Evolutionary conservation across 75 land plant species (phyloP).

Genomic region (Ceratopteris richardii): DNA sequence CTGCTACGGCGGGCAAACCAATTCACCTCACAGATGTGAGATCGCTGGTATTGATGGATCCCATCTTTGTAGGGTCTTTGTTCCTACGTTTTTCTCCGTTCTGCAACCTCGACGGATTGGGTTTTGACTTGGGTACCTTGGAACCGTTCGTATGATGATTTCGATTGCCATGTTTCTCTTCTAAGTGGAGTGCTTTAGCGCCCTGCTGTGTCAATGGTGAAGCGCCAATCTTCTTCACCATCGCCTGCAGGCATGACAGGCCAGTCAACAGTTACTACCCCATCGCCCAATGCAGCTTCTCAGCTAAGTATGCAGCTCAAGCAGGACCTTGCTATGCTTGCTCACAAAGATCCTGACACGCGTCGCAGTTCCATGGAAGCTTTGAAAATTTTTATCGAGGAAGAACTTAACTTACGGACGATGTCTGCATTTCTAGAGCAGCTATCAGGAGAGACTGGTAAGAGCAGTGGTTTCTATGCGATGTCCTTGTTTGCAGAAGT

Average conservation of each 20-base stretch:
- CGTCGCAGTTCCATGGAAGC: slow-evolving; percentile 52
- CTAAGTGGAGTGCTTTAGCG: too few species aligned
- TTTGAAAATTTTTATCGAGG: slow-evolving; percentile 43
- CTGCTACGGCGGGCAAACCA: too few species aligned
- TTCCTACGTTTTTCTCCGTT: too few species aligned
- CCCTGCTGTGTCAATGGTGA: too few species aligned
- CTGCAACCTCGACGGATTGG: too few species aligned
- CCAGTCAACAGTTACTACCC: background rate
- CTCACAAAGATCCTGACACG: slow-evolving; percentile 52
- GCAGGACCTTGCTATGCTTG: slow-evolving; percentile 44
- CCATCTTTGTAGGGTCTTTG: too few species aligned
- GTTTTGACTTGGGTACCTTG: too few species aligned
- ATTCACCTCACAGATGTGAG: too few species aligned
- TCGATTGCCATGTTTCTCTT: too few species aligned
- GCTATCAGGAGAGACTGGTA: slow-evolving; percentile 49
- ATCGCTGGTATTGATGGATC: too few species aligned
- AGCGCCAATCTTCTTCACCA: background rate
- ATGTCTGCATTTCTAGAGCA: slow-evolving; percentile 51
- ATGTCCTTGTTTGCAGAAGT: slow-evolving; percentile 79
- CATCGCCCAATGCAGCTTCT: background rate
- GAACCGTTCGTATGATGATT: too few species aligned
- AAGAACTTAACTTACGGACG: slow-evolving; percentile 36
- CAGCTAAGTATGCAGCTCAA: slow-evolving; percentile 33
- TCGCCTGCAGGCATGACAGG: background rate
- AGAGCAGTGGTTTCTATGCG: slow-evolving; percentile 39